phyloP scores from a whole-genome alignment of 108 stramenopile species.

The Cyclotella choctawhatcheeana region DNA sequence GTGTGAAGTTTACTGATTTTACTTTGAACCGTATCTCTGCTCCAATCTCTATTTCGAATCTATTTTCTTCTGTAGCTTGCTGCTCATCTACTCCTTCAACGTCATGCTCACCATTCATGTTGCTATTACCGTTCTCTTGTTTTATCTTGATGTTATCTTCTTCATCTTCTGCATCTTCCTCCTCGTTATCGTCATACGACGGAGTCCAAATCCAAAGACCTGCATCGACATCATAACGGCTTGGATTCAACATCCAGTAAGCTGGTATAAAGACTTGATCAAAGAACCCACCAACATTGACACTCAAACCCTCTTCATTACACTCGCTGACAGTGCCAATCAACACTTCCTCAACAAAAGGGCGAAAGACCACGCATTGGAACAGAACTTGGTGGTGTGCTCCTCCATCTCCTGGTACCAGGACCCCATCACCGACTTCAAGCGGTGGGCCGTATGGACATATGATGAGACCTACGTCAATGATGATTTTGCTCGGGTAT shows the following conservation, averaged over 20 bases:
- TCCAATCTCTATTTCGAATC: conserved; percentile 87
- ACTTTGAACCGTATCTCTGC: conserved; percentile 88
- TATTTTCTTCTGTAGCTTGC: conserved; percentile 32
- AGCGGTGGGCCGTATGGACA: conserved; percentile 74
- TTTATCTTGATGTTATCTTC: no score
- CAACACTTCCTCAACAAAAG: conserved; percentile 90
- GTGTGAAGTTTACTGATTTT: conserved; percentile 86
- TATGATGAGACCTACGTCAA: conserved; percentile 87
- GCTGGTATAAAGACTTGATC: conserved; percentile 87
- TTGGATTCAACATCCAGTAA: conserved; percentile 86
- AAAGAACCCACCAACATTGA: conserved; percentile 85
- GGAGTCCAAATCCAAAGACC: conserved; percentile 86
- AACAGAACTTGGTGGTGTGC: conserved; percentile 83
- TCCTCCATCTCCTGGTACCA: conserved; percentile 86
- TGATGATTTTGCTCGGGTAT: conserved; percentile 82
- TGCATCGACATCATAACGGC: conserved; percentile 57
- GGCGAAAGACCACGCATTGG: conserved; percentile 85
- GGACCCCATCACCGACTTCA: conserved; percentile 70
- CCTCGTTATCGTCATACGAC: conserved; percentile 55
- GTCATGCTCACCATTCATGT: conserved; percentile 13
- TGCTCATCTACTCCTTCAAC: conserved; percentile 33
- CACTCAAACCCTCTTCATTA: conserved; percentile 76
- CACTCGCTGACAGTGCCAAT: conserved; percentile 69
- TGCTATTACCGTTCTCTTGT: conserved; percentile 26
- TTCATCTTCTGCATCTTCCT: conserved; percentile 53